Percentiles rank a stretch among this genome's conserved stretches.
phyloP scores from a whole-genome alignment of 768 basidiomycete species.

The Lactarius quietus region DNA sequence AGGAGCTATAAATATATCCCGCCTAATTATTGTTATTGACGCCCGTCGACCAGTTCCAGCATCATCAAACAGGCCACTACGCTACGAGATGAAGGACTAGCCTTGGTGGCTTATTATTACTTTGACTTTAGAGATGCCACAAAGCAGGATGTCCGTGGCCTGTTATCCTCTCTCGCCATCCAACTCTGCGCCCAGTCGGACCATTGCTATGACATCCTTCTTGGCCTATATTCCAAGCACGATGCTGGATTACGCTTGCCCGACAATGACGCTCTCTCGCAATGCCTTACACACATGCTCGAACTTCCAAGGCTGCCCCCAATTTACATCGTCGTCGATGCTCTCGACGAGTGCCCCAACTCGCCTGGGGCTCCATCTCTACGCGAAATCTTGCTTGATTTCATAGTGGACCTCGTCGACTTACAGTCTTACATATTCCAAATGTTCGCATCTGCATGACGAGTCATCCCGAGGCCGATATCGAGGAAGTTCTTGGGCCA shows the following conservation, averaged over 20 bases:
- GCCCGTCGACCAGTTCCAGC: neutral
- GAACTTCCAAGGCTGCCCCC: neutral
- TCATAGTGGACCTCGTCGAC: neutral
- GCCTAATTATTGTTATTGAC: neutral
- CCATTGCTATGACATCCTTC: neutral
- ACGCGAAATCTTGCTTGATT: neutral
- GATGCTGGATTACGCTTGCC: neutral
- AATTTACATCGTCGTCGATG: constrained; percentile 5
- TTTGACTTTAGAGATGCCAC: constrained; percentile 9
- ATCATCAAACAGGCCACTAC: neutral
- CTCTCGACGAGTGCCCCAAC: constrained; percentile 8
- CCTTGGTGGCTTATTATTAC: constrained; percentile 15
- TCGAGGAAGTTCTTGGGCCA: neutral
- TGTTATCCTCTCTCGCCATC: constrained; percentile 10
- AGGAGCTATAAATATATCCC: neutral
- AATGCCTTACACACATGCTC: neutral
- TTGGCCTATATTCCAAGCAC: neutral
- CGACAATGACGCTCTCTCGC: neutral
- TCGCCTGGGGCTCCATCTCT: neutral
- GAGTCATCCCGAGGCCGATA: constrained; percentile 6
- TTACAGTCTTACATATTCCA: neutral
- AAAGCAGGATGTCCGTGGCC: constrained; percentile 6
- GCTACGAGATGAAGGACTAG: neutral
- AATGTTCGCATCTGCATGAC: constrained; percentile 3
- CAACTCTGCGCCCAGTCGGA: constrained; percentile 11